A percentile compares a stretch with the other conserved stretches of the same genome.
Evolutionary conservation across 768 basidiomycete species (phyloP).

Genomic region (Suillus paluster): DNA sequence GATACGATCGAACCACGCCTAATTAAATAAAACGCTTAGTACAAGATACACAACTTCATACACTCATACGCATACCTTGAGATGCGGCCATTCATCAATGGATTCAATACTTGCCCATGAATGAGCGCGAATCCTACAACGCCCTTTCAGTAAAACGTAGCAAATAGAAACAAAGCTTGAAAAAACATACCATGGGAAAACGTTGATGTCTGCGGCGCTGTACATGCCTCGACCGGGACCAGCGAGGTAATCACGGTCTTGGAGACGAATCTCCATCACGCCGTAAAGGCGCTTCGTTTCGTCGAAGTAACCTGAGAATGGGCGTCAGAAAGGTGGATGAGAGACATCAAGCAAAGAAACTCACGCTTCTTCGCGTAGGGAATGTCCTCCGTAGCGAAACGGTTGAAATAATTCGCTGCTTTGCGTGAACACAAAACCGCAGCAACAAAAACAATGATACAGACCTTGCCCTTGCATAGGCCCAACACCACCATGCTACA

Average conservation of each 20-base stretch:
- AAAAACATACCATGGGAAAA: conserved; percentile 18
- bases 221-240: conserved; percentile 38
- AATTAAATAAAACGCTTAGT: background rate
- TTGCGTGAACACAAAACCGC: background rate
- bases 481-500: conserved; percentile 36
- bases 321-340: no score
- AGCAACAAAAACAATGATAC: background rate
- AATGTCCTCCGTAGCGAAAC: conserved; percentile 37
- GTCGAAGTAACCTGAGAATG: conserved; percentile 42
- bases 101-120: conserved; percentile 37
- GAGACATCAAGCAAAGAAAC: background rate
- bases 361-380: conserved; percentile 41
- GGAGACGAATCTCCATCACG: conserved; percentile 51
- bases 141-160: background rate
- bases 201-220: conserved; percentile 47
- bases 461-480: conserved; percentile 42
- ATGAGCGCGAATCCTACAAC: conserved; percentile 38
- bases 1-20: conserved; percentile 45
- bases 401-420: conserved; percentile 42
- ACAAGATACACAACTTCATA: background rate
- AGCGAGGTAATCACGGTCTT: conserved; percentile 50
- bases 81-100: conserved; percentile 43
- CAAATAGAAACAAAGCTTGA: conserved; percentile 9
- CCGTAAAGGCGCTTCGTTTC: conserved; percentile 53
- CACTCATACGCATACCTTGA: conserved; percentile 29